A percentile compares a stretch with the other conserved stretches of the same genome.
phyloP scores from a whole-genome alignment of 768 basidiomycete species.

The Artomyces pyxidatus region DNA sequence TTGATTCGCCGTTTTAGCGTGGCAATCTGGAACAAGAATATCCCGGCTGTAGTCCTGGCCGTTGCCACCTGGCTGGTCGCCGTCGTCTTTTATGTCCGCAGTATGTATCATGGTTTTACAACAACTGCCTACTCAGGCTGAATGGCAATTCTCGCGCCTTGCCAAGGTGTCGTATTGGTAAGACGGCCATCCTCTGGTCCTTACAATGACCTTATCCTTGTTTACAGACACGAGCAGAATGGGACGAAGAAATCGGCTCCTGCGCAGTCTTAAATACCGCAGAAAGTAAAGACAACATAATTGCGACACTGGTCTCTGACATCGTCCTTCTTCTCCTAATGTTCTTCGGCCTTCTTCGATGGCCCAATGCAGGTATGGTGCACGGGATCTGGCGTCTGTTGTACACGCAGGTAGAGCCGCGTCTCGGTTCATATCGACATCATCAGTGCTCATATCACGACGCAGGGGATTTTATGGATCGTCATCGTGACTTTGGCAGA shows the following conservation, averaged over 20 bases:
- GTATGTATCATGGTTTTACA: no score
- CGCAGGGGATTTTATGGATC: slow-evolving; percentile 10
- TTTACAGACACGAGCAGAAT: slow-evolving; percentile 1
- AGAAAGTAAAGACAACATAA: neutral
- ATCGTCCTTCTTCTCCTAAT: slow-evolving; percentile 4
- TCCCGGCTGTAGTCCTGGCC: neutral
- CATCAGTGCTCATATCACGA: neutral
- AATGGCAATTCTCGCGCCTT: neutral
- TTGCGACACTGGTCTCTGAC: slow-evolving; percentile 7
- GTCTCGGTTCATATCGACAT: neutral
- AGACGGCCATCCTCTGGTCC: neutral
- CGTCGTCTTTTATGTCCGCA: slow-evolving; percentile 4
- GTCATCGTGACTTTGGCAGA: slow-evolving; percentile 9
- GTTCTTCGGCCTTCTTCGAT: slow-evolving; percentile 10
- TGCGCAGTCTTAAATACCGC: slow-evolving; percentile 2
- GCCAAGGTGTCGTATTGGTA: slow-evolving; percentile 3
- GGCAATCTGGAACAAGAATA: slow-evolving; percentile 8
- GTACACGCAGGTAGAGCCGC: slow-evolving; percentile 3
- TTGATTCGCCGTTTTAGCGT: neutral
- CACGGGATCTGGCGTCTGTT: slow-evolving; percentile 11
- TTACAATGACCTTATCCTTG: neutral
- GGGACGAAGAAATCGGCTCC: neutral
- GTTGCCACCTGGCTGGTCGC: slow-evolving; percentile 2
- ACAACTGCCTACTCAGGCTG: neutral
- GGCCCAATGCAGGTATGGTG: slow-evolving; percentile 4